These are phyloP conservation scores for Alternaria sp. DNA, from an alignment of 2,329 filamentous ascomycete genomes.

Conservation along the genomic window DNA sequence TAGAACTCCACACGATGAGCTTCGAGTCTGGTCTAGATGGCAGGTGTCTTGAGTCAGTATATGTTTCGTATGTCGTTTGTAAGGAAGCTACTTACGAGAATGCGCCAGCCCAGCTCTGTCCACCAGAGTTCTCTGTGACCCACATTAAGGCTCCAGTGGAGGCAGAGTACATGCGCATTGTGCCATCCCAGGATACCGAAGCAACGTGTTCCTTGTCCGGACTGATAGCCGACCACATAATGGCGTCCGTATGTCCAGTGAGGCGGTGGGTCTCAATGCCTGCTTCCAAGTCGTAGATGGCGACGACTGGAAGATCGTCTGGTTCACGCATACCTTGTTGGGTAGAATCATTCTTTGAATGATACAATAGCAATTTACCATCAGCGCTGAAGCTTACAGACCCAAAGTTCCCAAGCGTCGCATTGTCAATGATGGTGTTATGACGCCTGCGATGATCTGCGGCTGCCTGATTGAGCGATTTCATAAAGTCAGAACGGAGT, in stretches of 20 bases:
- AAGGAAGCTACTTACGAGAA: conserved; percentile 23
- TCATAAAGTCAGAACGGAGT: conserved; percentile 31
- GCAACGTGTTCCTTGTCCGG: conserved; percentile 32
- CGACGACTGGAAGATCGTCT: conserved; percentile 20
- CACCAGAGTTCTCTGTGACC: conserved; percentile 24
- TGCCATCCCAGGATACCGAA: conserved; percentile 40
- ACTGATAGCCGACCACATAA: conserved; percentile 40
- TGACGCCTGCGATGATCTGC: conserved; percentile 34
- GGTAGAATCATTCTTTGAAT: conserved; percentile 18
- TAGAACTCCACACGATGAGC: conserved; percentile 35
- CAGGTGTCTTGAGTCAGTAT: not conserved
- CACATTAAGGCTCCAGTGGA: conserved; percentile 29
- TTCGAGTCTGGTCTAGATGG: conserved; percentile 25
- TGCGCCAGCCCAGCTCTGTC: conserved; percentile 34
- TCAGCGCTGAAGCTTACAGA: conserved; percentile 31
- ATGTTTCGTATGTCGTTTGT: not conserved
- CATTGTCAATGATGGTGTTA: conserved; percentile 29
- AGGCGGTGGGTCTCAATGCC: conserved; percentile 26
- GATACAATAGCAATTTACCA: conserved; percentile 30
- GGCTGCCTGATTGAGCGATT: conserved; percentile 25
- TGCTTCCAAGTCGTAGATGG: conserved; percentile 31
- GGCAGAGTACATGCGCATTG: conserved; percentile 37
- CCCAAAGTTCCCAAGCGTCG: conserved; percentile 18
- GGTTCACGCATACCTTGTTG: conserved; percentile 17
- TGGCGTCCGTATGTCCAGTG: conserved; percentile 35